phyloP scores from a whole-genome alignment of 129 eudicot genomes.

The Ambrosia trifida region DNA sequence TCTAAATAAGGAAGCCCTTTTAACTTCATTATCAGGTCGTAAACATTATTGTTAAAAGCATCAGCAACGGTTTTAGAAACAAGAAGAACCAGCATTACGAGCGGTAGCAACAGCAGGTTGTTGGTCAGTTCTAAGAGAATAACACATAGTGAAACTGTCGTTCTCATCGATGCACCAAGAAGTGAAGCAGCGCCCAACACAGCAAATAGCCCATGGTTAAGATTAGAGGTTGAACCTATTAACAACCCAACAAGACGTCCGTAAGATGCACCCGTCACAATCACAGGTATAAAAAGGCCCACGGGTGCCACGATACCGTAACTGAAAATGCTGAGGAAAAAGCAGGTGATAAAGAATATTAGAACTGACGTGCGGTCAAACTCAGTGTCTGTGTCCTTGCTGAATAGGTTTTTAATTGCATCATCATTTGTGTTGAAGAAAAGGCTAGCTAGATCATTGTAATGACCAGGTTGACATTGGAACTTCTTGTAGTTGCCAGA shows the following conservation, averaged over 20 bases:
- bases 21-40: slow-evolving; percentile 63
- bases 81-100: slow-evolving; percentile 84
- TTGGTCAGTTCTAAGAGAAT: slow-evolving; percentile 81
- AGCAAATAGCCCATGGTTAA: slow-evolving; percentile 85
- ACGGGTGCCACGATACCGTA: slow-evolving; percentile 86
- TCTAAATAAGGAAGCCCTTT: slow-evolving; percentile 91
- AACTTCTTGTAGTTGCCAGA: slow-evolving; percentile 91
- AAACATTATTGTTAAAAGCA: slow-evolving; percentile 64
- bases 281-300: slow-evolving; percentile 89
- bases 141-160: slow-evolving; percentile 88
- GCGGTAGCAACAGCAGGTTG: slow-evolving; percentile 64
- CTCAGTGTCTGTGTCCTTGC: slow-evolving; percentile 72
- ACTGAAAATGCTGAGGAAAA: slow-evolving; percentile 73
- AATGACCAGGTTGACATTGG: slow-evolving; percentile 76
- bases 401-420: slow-evolving; percentile 82
- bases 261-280: slow-evolving; percentile 86
- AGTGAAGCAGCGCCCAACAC: slow-evolving; percentile 88
- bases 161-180: slow-evolving; percentile 94
- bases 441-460: slow-evolving; percentile 90
- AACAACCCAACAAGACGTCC: slow-evolving; percentile 83
- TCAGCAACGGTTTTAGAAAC: slow-evolving; percentile 89
- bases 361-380: slow-evolving; percentile 62
- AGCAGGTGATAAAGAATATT: slow-evolving; percentile 70
- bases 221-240: slow-evolving; percentile 58
- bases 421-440: slow-evolving; percentile 93